Evolutionary conservation across 2,329 filamentous ascomycete species (phyloP).

Genomic region (Plectosphaerella cucumerina): DNA sequence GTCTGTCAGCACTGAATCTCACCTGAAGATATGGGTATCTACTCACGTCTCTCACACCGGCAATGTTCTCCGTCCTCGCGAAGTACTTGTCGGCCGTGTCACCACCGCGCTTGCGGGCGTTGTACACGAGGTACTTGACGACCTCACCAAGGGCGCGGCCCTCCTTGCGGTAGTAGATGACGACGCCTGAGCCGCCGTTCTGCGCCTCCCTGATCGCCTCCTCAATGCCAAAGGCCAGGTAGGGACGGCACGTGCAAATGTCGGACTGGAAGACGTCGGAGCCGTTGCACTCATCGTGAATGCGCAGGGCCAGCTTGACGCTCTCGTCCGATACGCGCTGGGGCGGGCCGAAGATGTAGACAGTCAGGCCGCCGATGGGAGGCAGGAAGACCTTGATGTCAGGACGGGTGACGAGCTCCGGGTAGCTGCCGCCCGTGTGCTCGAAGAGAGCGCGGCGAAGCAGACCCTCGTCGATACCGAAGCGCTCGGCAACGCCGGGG

Average conservation of each 20-base stretch:
- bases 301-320: conserved; percentile 13
- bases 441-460: conserved; percentile 13
- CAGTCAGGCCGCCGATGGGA: conserved; percentile 14
- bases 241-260: conserved; percentile 94
- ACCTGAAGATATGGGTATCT: neutral
- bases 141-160: conserved; percentile 92
- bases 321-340: conserved; percentile 11
- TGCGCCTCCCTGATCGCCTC: conserved; percentile 97
- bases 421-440: conserved; percentile 13
- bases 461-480: conserved; percentile 11
- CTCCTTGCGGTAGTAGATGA: conserved; percentile 99
- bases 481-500: conserved; percentile 12
- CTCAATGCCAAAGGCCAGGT: conserved; percentile 94
- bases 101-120: conserved; percentile 73
- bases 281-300: conserved; percentile 67
- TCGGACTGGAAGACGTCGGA: conserved; percentile 97
- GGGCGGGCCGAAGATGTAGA: conserved; percentile 14
- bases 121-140: conserved; percentile 82
- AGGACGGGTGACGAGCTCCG: conserved; percentile 11
- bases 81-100: conserved; percentile 90
- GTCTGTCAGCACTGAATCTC: neutral
- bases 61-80: conserved; percentile 95
- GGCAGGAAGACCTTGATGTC: conserved; percentile 15
- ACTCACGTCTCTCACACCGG: conserved; percentile 72
- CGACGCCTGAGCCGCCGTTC: conserved; percentile 85